Conservation (phyloP, 2,329 filamentous ascomycete genomes). For the Fusarium sp. region DNA sequence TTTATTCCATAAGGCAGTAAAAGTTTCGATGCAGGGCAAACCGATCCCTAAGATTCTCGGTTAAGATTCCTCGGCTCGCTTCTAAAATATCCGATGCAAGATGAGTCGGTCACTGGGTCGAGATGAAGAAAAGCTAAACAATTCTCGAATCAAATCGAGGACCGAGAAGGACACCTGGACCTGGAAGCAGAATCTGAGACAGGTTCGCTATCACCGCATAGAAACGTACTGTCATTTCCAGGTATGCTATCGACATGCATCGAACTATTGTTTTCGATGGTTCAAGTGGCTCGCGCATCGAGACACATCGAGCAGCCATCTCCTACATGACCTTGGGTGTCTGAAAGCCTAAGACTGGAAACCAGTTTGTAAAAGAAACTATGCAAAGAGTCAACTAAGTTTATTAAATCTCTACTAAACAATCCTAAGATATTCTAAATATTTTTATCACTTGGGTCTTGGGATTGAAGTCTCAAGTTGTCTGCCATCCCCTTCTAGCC, state of each 20-base stretch:
- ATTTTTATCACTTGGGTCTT: background rate
- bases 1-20: background rate
- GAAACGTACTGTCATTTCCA: background rate
- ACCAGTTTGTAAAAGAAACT: too few species aligned
- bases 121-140: conserved; percentile 1
- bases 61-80: conserved; percentile 23
- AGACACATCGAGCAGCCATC: conserved; percentile 8
- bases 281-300: conserved; percentile 18
- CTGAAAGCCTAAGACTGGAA: too few species aligned
- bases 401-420: too few species aligned
- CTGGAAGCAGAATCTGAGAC: conserved; percentile 20
- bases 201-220: conserved; percentile 13
- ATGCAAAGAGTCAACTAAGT: background rate
- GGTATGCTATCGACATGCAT: conserved; percentile 14
- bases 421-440: background rate
- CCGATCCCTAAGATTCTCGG: conserved; percentile 8
- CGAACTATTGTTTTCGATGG: conserved; percentile 30
- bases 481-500: background rate
- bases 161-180: conserved; percentile 7
- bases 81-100: conserved; percentile 28
- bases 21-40: background rate
- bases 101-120: conserved; percentile 11
- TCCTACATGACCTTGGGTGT: background rate
- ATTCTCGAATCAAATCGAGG: conserved; percentile 10
- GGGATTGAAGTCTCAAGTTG: background rate